phyloP scores from a whole-genome alignment of 805 yeast genomes.

The Clavispora asparagi region DNA sequence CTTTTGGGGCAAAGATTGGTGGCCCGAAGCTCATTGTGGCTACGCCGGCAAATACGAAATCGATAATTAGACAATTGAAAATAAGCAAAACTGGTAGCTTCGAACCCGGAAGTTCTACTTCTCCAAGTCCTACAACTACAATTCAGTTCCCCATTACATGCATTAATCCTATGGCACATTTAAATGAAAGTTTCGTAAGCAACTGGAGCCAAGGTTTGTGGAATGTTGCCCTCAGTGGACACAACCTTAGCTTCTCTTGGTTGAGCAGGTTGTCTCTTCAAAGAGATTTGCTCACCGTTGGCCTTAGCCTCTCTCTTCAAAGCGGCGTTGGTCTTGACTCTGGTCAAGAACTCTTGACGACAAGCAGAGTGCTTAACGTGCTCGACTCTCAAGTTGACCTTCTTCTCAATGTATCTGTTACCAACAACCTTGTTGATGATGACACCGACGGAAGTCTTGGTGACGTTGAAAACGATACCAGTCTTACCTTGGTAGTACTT shows the following conservation, averaged over 20 bases:
- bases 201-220: conserved; percentile 98
- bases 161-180: conserved; percentile 16
- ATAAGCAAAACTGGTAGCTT: too few species aligned
- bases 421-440: conserved; percentile 98
- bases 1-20: too few species aligned
- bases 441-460: conserved; percentile 98
- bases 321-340: conserved; percentile 96
- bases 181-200: conserved; percentile 99
- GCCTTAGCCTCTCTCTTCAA: conserved; percentile 92
- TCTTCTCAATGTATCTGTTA: conserved; percentile 98
- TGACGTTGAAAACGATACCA: conserved; percentile 97
- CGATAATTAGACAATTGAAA: too few species aligned
- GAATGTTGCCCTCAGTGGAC: conserved; percentile 74
- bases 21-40: too few species aligned
- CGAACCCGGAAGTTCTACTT: too few species aligned
- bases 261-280: conserved; percentile 97
- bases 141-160: background rate
- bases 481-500: conserved; percentile 99
- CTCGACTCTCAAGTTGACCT: conserved; percentile 97
- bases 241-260: conserved; percentile 93
- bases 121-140: background rate
- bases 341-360: conserved; percentile 97
- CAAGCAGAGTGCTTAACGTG: conserved; percentile 99
- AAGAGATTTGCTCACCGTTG: conserved; percentile 81
- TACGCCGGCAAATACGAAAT: too few species aligned